Percentiles rank a stretch among this genome's conserved stretches.
These are phyloP conservation scores for Bipolaris oryzae DNA, from an alignment of 2,329 filamentous ascomycete species.

Conservation along the genomic window DNA sequence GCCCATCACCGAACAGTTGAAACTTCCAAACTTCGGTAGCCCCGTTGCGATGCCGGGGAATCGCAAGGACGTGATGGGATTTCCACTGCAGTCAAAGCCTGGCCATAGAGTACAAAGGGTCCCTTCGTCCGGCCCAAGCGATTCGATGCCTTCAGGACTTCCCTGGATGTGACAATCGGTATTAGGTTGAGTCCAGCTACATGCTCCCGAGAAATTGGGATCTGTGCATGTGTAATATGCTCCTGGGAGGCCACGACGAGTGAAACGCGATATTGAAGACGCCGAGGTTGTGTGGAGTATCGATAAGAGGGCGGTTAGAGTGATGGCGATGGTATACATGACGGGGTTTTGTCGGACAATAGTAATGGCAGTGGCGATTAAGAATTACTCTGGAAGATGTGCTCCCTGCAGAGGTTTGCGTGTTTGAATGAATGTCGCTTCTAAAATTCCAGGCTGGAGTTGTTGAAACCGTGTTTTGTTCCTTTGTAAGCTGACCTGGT, in stretches of 20 bases:
- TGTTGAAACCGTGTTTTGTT: neutral
- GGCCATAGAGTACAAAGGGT: constrained; percentile 37
- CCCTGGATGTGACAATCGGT: constrained; percentile 35
- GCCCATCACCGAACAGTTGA: constrained; percentile 29
- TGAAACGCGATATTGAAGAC: constrained; percentile 13
- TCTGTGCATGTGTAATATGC: constrained; percentile 43
- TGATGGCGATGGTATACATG: constrained; percentile 5
- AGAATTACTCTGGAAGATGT: constrained; percentile 7
- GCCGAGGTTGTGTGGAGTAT: constrained; percentile 11
- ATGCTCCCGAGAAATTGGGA: constrained; percentile 36
- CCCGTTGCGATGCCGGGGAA: constrained; percentile 33
- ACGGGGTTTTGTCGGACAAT: constrained; percentile 4
- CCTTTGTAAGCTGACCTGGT: constrained; percentile 6
- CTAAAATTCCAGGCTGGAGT: neutral
- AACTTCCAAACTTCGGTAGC: constrained; percentile 31
- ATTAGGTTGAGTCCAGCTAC: constrained; percentile 36
- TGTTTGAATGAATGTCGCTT: constrained; percentile 4
- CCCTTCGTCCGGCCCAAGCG: constrained; percentile 42
- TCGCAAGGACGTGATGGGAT: constrained; percentile 22
- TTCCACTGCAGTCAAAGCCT: constrained; percentile 29
- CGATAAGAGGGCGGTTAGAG: constrained; percentile 18
- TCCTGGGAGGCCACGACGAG: constrained; percentile 42
- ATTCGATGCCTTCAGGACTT: constrained; percentile 28
- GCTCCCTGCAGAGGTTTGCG: constrained; percentile 9
- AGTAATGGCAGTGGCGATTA: constrained; percentile 4